Percentiles rank a stretch among this genome's conserved stretches.
These are phyloP conservation scores for Chamaecyparis obtusa DNA, from an alignment of 75 land plant species.

Conservation along the genomic window DNA sequence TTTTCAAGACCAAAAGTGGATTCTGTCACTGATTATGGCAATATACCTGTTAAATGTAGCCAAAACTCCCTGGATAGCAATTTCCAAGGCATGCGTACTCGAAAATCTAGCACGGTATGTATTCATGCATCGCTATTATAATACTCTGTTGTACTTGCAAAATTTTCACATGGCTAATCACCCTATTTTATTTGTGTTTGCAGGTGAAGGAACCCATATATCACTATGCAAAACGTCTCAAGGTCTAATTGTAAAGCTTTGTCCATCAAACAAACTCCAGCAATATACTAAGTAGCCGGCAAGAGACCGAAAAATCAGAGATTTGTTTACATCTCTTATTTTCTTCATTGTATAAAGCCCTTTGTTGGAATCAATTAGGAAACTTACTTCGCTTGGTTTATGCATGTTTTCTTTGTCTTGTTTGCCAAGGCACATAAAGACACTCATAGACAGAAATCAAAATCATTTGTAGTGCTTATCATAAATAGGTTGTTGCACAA, in stretches of 20 bases:
- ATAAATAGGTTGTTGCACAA: too few species aligned
- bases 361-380: too few species aligned
- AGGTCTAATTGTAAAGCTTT: conserved; percentile 11
- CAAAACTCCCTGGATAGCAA: conserved; percentile 16
- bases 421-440: too few species aligned
- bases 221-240: conserved; percentile 51
- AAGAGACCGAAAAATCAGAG: too few species aligned
- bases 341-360: too few species aligned
- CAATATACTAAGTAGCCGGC: not conserved
- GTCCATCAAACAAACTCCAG: not conserved
- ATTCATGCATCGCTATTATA: not conserved
- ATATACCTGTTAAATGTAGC: conserved; percentile 22
- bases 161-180: not conserved
- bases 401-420: too few species aligned
- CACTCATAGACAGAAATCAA: too few species aligned
- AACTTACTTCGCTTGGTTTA: too few species aligned
- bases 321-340: too few species aligned
- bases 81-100: conserved; percentile 28
- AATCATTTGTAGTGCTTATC: too few species aligned
- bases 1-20: not conserved
- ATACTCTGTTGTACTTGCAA: not conserved
- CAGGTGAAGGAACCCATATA: conserved; percentile 68
- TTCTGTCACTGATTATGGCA: not conserved
- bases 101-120: conserved; percentile 64
- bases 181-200: not conserved